Base-by-base conservation (phyloP, 2,329 filamentous ascomycete species). In the Penicillium sp. region DNA sequence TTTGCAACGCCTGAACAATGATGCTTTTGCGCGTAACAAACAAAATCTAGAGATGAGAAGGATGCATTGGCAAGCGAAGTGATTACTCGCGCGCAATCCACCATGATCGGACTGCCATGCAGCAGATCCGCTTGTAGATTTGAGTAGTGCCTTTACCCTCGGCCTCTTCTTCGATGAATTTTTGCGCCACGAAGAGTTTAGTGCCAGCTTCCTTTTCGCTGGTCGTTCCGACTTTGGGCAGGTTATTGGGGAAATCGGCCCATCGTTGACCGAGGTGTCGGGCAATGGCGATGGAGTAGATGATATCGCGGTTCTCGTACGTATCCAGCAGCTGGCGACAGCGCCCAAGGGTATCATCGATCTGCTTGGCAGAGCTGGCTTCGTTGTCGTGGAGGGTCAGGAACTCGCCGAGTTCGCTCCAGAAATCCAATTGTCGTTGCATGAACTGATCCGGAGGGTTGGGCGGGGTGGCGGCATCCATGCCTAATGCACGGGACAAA, bases 241-340 rank as follows among this genome's bases (percentile, higher is more conserved):
- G 70, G 42, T 68, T 74, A 46, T 75, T 75, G 20, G 76, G 76
- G 47, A 74, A 75, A 8, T 78, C 69, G 10, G 75, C 75, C 55
- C 75, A 79, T 30, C 79, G 76, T 20, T 80, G 79, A 30, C 84
- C 80, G 33, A 88, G 72, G 45, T 89, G 79, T 16, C 87, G 80
- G 11, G 84, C 80, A 38, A 94, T 78, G 6, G 85, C 85, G 48
- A 95, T 82, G 0, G 85, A 92, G 65, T 95, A 95, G 39, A 95
- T 77, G 12, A 95, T 82, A 59, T 95, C 88, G 36, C 89, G 80
- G 55, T 90, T 92, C 66, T 95, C 89, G 15, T 82, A 77, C 32
- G 83, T 83, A 50, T 87, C 84, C 9, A 95, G 73, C 14, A 90
- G 72, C 39, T 74, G 74, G 20, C 86, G 80, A 61, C 87, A 77